A percentile compares a stretch with the other conserved stretches of the same genome.
Conservation (phyloP, 2,329 filamentous ascomycete genomes). For the Didymella segeticola region DNA sequence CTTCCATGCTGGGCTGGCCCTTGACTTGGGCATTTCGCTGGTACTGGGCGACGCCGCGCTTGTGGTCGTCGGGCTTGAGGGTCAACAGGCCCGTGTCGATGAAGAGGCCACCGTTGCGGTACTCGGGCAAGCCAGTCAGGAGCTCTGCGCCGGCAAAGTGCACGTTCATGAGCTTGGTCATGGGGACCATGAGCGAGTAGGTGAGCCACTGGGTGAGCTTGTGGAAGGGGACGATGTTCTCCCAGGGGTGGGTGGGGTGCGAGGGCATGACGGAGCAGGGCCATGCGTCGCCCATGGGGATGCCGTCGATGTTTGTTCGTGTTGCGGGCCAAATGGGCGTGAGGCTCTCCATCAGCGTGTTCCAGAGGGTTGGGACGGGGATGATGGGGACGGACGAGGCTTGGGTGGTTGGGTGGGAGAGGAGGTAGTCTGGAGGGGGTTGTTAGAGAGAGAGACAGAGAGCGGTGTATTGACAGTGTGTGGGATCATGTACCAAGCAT, state of each 20-base stretch:
- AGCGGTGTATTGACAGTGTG: neutral
- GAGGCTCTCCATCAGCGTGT: constrained; percentile 85
- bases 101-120: constrained; percentile 88
- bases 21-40: constrained; percentile 74
- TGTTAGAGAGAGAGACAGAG: constrained; percentile 22
- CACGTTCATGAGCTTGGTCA: constrained; percentile 76
- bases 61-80: constrained; percentile 72
- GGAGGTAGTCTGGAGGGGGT: constrained; percentile 93
- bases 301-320: constrained; percentile 84
- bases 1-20: constrained; percentile 74
- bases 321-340: constrained; percentile 87
- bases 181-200: constrained; percentile 91
- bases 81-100: constrained; percentile 82
- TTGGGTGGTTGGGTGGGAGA: constrained; percentile 88
- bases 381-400: constrained; percentile 88
- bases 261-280: constrained; percentile 84
- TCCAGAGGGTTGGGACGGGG: constrained; percentile 86
- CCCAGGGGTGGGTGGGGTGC: constrained; percentile 73
- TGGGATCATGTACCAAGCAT: constrained; percentile 74
- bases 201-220: constrained; percentile 91
- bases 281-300: constrained; percentile 93
- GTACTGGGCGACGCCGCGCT: constrained; percentile 74
- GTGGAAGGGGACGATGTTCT: constrained; percentile 88
- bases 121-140: constrained; percentile 87
- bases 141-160: constrained; percentile 82